These are phyloP conservation scores for Fragaria vesca DNA, from an alignment of 306 rosid species.

Conservation along the genomic window DNA sequence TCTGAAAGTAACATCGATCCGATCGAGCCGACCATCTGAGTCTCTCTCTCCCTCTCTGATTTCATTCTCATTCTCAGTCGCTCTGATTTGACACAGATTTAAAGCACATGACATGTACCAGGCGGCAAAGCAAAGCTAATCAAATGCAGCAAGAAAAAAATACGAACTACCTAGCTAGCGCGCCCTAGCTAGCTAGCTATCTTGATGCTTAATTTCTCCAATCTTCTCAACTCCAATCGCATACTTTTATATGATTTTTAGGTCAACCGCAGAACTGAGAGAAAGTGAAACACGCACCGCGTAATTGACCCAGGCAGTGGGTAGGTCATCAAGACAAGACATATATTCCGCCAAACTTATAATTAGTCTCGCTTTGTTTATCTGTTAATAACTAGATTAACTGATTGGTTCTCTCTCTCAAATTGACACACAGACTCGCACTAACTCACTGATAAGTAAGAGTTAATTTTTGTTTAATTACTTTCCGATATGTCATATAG, in stretches of 20 bases:
- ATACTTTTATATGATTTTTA: conserved; percentile 12
- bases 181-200: not conserved
- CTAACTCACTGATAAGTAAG: not conserved
- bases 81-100: conserved; percentile 5
- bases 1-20: not conserved
- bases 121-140: not conserved
- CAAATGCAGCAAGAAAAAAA: conserved; percentile 3
- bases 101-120: not conserved
- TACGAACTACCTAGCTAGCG: not conserved
- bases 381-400: conserved; percentile 27
- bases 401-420: conserved; percentile 21
- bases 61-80: not conserved
- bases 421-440: conserved; percentile 7
- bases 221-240: conserved; percentile 1
- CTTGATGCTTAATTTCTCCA: conserved; percentile 2
- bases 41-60: not conserved
- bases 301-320: not conserved
- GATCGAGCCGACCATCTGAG: not conserved
- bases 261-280: conserved; percentile 34
- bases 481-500: conserved; percentile 35
- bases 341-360: conserved; percentile 24
- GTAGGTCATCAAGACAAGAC: not conserved
- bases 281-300: conserved; percentile 36
- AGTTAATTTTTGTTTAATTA: conserved; percentile 6
- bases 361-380: conserved; percentile 14